A percentile compares a stretch with the other conserved stretches of the same genome.
These are phyloP conservation scores for Oidium heveae DNA, from an alignment of 2,329 filamentous ascomycete species.

Conservation along the genomic window DNA sequence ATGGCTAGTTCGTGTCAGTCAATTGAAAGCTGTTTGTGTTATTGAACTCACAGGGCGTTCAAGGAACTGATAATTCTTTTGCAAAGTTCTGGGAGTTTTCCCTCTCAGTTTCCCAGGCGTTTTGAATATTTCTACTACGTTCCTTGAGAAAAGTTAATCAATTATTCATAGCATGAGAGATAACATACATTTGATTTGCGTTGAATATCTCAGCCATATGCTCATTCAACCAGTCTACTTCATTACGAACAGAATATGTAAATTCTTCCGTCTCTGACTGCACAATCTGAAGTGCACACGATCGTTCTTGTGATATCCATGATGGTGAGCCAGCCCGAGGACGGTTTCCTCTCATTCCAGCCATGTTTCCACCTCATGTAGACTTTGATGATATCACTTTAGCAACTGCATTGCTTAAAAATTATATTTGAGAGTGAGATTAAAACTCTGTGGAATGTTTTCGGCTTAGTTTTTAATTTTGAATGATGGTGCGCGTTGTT, in stretches of 20 bases:
- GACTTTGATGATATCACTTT: too few relatives aligned
- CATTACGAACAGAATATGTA: conserved; percentile 71
- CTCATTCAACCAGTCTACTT: conserved; percentile 95
- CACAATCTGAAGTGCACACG: conserved; percentile 49
- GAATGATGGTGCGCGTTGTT: too few relatives aligned
- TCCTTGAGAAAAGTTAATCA: conserved; percentile 19
- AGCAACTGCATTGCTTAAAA: too few relatives aligned
- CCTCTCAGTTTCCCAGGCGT: conserved; percentile 63
- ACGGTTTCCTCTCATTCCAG: conserved; percentile 18
- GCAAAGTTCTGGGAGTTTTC: conserved; percentile 48
- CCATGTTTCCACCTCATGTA: conserved; percentile 12
- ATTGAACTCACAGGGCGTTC: conserved; percentile 32
- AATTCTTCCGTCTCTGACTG: conserved; percentile 80
- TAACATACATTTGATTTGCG: conserved; percentile 57
- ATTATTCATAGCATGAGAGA: conserved; percentile 16
- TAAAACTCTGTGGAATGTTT: too few relatives aligned
- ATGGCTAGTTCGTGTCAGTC: conserved; percentile 20
- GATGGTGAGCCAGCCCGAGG: conserved; percentile 52
- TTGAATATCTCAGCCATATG: conserved; percentile 92
- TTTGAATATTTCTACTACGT: conserved; percentile 88
- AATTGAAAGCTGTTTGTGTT: neutral
- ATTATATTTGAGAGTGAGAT: too few relatives aligned
- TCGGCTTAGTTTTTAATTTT: too few relatives aligned
- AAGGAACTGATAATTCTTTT: conserved; percentile 16
- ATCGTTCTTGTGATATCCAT: conserved; percentile 71